Percentiles rank a stretch among this genome's conserved stretches.
Conservation (phyloP, 495 filamentous ascomycete species). For the Aspergillus leporis region DNA sequence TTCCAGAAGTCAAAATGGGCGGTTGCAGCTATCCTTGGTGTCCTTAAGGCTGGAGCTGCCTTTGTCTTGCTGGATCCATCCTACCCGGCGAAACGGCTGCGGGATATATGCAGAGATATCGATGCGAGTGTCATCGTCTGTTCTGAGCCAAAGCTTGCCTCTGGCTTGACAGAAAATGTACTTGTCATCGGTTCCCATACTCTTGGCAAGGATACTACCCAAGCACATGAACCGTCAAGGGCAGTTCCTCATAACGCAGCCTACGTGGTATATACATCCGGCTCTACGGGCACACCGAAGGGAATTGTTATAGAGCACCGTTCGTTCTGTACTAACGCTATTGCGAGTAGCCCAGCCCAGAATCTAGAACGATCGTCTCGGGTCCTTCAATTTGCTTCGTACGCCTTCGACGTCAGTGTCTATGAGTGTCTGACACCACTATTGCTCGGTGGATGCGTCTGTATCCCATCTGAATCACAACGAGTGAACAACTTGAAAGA, state of each 20-base stretch:
- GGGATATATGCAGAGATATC: not conserved
- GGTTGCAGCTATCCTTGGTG: constrained; percentile 3
- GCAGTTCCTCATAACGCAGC: not conserved
- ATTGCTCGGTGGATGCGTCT: constrained; percentile 23
- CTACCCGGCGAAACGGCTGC: not conserved
- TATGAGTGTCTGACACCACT: constrained; percentile 15
- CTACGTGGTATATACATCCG: constrained; percentile 37
- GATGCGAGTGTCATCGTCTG: constrained; percentile 16
- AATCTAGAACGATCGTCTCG: constrained; percentile 12
- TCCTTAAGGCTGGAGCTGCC: constrained; percentile 6
- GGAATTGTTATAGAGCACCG: constrained; percentile 45
- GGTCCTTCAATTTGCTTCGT: constrained; percentile 22
- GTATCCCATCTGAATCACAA: constrained; percentile 28
- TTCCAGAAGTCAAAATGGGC: constrained; percentile 39
- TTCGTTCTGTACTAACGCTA: constrained; percentile 24
- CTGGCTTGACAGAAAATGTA: not conserved
- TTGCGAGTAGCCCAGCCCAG: not conserved
- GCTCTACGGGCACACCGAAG: constrained; percentile 41
- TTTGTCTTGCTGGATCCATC: constrained; percentile 44
- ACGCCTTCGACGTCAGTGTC: constrained; percentile 22
- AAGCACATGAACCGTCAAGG: not conserved
- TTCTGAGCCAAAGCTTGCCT: not conserved
- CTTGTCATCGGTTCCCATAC: not conserved
- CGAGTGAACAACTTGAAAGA: constrained; percentile 29
- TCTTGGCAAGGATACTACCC: not conserved